phyloP scores from a whole-genome alignment of 2,329 filamentous ascomycete species.

The Cordyceps cateniannulata region DNA sequence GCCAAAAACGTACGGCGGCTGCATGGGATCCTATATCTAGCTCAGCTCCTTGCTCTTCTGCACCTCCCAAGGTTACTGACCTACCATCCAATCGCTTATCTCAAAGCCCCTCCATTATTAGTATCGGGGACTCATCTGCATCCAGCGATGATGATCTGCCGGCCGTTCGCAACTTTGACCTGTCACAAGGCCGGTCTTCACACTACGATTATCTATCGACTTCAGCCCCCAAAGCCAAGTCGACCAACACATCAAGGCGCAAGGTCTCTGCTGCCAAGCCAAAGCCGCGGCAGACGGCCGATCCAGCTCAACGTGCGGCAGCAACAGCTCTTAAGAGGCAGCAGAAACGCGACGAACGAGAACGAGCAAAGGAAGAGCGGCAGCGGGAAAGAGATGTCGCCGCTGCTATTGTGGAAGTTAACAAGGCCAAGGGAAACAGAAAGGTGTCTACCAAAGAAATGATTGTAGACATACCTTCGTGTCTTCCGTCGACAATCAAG shows the following conservation, averaged over 20 bases:
- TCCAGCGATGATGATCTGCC: slow-evolving; percentile 46
- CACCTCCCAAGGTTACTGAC: slow-evolving; percentile 15
- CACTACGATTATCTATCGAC: neutral
- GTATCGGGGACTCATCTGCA: slow-evolving; percentile 28
- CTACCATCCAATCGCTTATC: slow-evolving; percentile 27
- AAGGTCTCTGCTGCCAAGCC: neutral
- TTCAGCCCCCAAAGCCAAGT: slow-evolving; percentile 18
- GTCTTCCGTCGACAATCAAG: slow-evolving; percentile 41
- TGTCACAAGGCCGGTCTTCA: slow-evolving; percentile 18
- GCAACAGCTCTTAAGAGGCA: slow-evolving; percentile 49
- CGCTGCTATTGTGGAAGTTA: slow-evolving; percentile 63
- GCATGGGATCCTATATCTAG: slow-evolving; percentile 49
- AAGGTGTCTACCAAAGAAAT: slow-evolving; percentile 69
- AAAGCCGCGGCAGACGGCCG: neutral
- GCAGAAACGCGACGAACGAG: slow-evolving; percentile 49
- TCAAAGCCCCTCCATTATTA: slow-evolving; percentile 23
- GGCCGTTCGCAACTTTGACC: slow-evolving; percentile 36
- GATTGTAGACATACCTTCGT: slow-evolving; percentile 63
- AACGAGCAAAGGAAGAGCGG: slow-evolving; percentile 55
- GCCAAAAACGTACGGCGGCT: neutral
- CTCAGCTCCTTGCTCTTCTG: slow-evolving; percentile 34
- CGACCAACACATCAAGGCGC: slow-evolving; percentile 20
- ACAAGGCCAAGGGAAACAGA: slow-evolving; percentile 67
- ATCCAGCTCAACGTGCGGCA: slow-evolving; percentile 31
- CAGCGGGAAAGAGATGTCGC: slow-evolving; percentile 56